phyloP scores from a whole-genome alignment of 2,329 filamentous ascomycete genomes.

The Apiospora phragmitis region DNA sequence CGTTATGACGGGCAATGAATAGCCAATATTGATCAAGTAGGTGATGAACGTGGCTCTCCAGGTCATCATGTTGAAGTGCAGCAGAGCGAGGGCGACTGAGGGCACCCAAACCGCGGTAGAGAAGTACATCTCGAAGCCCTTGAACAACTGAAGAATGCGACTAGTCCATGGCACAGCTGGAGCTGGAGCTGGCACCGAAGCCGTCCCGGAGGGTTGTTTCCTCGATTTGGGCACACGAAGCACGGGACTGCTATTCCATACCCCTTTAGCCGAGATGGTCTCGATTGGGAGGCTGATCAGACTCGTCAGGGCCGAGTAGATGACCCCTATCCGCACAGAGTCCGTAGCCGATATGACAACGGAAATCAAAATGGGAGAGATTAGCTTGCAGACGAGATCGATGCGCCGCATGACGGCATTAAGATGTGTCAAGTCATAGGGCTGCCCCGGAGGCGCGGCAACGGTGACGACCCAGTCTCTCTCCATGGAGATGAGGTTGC shows the following conservation, averaged over 20 bases:
- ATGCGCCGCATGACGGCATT: slow-evolving; percentile 59
- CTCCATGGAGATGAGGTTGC: slow-evolving; percentile 48
- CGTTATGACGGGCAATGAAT: slow-evolving; percentile 48
- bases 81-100: slow-evolving; percentile 49
- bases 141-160: slow-evolving; percentile 24
- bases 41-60: slow-evolving; percentile 57
- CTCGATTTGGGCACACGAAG: slow-evolving; percentile 32
- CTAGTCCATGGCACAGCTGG: slow-evolving; percentile 5
- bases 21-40: slow-evolving; percentile 51
- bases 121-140: slow-evolving; percentile 38
- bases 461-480: slow-evolving; percentile 44
- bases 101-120: slow-evolving; percentile 35
- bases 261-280: slow-evolving; percentile 37
- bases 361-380: slow-evolving; percentile 53
- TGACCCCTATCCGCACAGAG: slow-evolving; percentile 44
- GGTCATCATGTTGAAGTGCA: slow-evolving; percentile 56
- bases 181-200: not conserved
- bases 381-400: slow-evolving; percentile 57
- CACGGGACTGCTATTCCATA: slow-evolving; percentile 36
- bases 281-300: slow-evolving; percentile 40
- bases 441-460: slow-evolving; percentile 30
- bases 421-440: slow-evolving; percentile 42
- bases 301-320: slow-evolving; percentile 47
- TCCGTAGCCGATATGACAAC: slow-evolving; percentile 43
- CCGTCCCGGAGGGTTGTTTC: slow-evolving; percentile 6